These are phyloP conservation scores for Ramaria rubella DNA, from an alignment of 768 basidiomycete species.

Conservation along the genomic window DNA sequence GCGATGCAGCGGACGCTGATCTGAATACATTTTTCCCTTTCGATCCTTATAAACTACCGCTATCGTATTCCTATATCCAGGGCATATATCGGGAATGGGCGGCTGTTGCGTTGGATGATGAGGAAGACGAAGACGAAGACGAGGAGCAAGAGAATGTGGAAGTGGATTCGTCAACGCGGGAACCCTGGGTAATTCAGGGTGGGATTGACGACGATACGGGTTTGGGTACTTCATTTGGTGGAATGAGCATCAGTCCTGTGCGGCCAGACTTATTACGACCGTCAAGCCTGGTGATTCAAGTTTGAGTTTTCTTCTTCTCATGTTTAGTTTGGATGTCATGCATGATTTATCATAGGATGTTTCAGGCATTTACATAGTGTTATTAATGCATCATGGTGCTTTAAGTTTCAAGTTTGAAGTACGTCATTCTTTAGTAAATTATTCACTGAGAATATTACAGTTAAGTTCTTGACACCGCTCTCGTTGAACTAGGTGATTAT, in stretches of 20 bases:
- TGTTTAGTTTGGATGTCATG: too few species aligned
- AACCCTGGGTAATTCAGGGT: neutral
- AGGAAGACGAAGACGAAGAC: slow-evolving; percentile 48
- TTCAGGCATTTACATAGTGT: too few species aligned
- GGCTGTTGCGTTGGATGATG: slow-evolving; percentile 62
- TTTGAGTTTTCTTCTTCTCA: too few species aligned
- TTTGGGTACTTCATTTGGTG: slow-evolving; percentile 62
- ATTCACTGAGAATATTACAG: too few species aligned
- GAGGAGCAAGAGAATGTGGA: slow-evolving; percentile 26
- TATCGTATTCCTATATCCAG: slow-evolving; percentile 71
- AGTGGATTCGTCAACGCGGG: slow-evolving; percentile 10
- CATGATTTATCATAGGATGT: too few species aligned
- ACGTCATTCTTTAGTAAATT: too few species aligned
- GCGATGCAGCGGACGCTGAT: slow-evolving; percentile 43
- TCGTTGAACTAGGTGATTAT: too few species aligned
- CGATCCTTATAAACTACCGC: slow-evolving; percentile 89
- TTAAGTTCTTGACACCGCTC: too few species aligned
- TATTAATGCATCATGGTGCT: too few species aligned
- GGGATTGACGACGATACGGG: slow-evolving; percentile 38
- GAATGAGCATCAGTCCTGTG: slow-evolving; percentile 79
- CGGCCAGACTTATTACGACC: slow-evolving; percentile 15
- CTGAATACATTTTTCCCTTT: slow-evolving; percentile 97
- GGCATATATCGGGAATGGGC: slow-evolving; percentile 88
- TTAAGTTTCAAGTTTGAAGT: too few species aligned
- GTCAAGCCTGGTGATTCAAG: too few species aligned